Evolutionary conservation across 441 rosid genomes (phyloP).

Genomic region (Adansonia rubrostipa): DNA sequence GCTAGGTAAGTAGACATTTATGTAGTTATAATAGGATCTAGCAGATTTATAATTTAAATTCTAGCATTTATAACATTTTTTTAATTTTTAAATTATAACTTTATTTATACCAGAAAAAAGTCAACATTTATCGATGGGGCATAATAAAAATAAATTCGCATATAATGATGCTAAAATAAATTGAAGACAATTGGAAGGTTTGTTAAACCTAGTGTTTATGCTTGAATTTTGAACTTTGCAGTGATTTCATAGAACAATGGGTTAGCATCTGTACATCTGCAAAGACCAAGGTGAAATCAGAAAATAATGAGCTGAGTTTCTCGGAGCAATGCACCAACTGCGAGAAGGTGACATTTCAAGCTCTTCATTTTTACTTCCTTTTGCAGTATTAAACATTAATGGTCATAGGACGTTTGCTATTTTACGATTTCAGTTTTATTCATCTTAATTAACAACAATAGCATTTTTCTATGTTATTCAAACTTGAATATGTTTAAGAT

Average conservation of each 20-base stretch:
- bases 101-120: too few relatives aligned
- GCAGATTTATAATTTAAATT: too few relatives aligned
- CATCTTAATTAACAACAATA: too few relatives aligned
- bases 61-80: too few relatives aligned
- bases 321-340: conserved; percentile 69
- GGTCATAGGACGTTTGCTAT: too few relatives aligned
- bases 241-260: conserved; percentile 92
- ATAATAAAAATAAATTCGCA: neutral
- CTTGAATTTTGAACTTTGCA: conserved; percentile 33
- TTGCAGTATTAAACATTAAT: neutral
- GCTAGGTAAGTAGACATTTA: conserved; percentile 39
- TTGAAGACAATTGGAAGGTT: neutral
- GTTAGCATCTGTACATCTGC: conserved; percentile 77
- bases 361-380: neutral
- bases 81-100: too few relatives aligned
- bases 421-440: too few relatives aligned
- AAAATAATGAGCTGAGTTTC: conserved; percentile 41
- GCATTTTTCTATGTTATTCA: too few relatives aligned
- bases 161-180: neutral
- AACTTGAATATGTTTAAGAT: too few relatives aligned
- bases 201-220: neutral
- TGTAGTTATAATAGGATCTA: too few relatives aligned
- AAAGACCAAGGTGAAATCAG: conserved; percentile 67
- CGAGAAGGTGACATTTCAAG: conserved; percentile 67
- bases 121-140: neutral